Evolutionary conservation across 75 land plant species (phyloP).

Genomic region (Sequoia sempervirens): DNA sequence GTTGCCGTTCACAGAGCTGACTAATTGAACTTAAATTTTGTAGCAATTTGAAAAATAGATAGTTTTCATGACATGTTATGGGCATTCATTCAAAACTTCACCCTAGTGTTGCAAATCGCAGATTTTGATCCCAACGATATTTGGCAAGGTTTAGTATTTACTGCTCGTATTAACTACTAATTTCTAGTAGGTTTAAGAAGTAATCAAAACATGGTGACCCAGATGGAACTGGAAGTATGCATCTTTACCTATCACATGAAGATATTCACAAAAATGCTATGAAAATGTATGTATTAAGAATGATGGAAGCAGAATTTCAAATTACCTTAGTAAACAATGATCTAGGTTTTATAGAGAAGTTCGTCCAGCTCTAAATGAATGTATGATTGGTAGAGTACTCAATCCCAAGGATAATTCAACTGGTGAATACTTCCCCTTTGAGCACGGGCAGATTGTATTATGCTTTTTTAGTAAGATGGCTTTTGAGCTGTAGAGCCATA

Average conservation of each 20-base stretch:
- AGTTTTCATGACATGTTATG: not conserved
- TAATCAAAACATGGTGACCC: not conserved
- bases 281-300: not conserved
- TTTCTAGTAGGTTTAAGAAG: not conserved
- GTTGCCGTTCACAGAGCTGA: not conserved
- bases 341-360: not conserved
- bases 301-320: not conserved
- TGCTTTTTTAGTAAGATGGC: not conserved
- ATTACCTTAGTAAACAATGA: not conserved
- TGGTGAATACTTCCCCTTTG: not conserved
- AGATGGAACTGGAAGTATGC: not conserved
- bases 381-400: not conserved
- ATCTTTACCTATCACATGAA: not conserved
- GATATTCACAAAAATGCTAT: not conserved
- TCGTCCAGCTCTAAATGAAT: not conserved
- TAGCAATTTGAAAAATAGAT: not conserved
- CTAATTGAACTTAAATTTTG: not conserved
- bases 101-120: not conserved
- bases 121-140: not conserved
- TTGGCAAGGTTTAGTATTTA: not conserved
- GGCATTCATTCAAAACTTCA: not conserved
- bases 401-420: not conserved
- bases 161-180: not conserved
- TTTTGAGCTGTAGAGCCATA: not conserved
- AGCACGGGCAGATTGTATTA: not conserved